A percentile compares a stretch with the other conserved stretches of the same genome.
Evolutionary conservation across 768 basidiomycete species (phyloP).

Genomic region (Mycena venus): DNA sequence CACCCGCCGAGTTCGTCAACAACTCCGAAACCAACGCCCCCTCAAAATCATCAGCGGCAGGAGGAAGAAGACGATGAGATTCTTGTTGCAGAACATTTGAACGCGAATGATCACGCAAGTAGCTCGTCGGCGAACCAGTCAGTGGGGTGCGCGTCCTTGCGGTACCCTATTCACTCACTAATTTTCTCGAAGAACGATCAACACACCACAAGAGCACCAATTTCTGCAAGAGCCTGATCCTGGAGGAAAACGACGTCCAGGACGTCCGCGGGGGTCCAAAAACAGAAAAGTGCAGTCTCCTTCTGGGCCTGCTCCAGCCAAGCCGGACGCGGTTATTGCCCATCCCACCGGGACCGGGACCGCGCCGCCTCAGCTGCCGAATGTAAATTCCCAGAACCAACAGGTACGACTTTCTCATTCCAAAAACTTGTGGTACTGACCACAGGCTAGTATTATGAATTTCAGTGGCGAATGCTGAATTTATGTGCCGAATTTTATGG

Average conservation of each 20-base stretch:
- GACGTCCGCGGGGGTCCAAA: slow-evolving; percentile 85
- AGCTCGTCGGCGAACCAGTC: slow-evolving; percentile 50
- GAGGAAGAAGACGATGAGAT: slow-evolving; percentile 85
- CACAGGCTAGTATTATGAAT: slow-evolving; percentile 72
- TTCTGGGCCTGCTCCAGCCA: not conserved
- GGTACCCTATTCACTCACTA: not conserved
- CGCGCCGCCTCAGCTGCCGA: slow-evolving; percentile 57
- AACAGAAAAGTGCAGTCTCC: slow-evolving; percentile 65
- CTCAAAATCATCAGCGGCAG: slow-evolving; percentile 46
- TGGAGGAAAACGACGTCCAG: slow-evolving; percentile 74
- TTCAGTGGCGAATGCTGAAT: slow-evolving; percentile 88
- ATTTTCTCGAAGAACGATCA: not conserved
- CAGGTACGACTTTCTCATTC: slow-evolving; percentile 9
- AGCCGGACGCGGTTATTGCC: slow-evolving; percentile 17
- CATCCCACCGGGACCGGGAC: slow-evolving; percentile 28
- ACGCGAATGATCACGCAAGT: slow-evolving; percentile 58
- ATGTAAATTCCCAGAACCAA: slow-evolving; percentile 41
- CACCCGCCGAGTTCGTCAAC: slow-evolving; percentile 64
- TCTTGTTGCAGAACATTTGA: slow-evolving; percentile 77
- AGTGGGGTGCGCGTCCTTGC: slow-evolving; percentile 40
- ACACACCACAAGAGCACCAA: slow-evolving; percentile 30
- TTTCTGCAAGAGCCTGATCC: slow-evolving; percentile 52
- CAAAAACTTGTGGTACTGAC: not conserved
- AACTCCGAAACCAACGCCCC: slow-evolving; percentile 39
- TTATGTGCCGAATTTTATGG: slow-evolving; percentile 89